A percentile compares a stretch with the other conserved stretches of the same genome.
Evolutionary conservation across 73 alveolate species (phyloP).

Genomic region (Stentor roeselii): DNA sequence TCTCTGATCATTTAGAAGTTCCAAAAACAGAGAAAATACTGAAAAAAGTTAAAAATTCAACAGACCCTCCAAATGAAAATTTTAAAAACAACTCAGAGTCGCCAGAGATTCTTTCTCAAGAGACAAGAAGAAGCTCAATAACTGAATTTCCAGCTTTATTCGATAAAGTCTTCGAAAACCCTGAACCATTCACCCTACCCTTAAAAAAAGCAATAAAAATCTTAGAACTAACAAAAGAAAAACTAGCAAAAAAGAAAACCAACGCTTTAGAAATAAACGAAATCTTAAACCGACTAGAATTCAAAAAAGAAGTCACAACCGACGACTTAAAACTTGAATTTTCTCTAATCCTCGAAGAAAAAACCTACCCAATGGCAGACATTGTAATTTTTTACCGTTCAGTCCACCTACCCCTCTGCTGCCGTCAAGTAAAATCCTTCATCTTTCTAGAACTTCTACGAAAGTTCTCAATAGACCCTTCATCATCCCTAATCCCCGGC

Average conservation of each 20-base stretch:
- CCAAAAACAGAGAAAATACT: no score
- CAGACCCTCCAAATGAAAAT: no score
- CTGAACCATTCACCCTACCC: no score
- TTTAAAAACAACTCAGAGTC: no score
- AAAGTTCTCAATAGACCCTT: no score
- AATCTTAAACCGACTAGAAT: not conserved
- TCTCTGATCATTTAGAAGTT: no score
- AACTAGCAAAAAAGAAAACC: not conserved
- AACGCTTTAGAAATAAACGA: not conserved
- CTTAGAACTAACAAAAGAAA: not conserved
- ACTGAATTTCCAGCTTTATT: no score
- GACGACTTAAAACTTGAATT: not conserved
- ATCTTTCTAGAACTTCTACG: not conserved
- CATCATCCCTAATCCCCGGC: not conserved
- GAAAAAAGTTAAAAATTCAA: no score
- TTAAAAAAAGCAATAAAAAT: not conserved
- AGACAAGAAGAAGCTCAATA: no score
- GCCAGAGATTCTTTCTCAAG: no score
- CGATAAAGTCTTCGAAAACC: no score
- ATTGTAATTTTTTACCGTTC: not conserved
- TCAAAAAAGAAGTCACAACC: not conserved
- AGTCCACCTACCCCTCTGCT: no score
- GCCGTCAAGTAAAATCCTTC: not conserved
- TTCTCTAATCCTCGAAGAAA: not conserved
- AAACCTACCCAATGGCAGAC: not conserved